phyloP scores from a whole-genome alignment of 805 yeast species.

The Candida xiaguanensis region DNA sequence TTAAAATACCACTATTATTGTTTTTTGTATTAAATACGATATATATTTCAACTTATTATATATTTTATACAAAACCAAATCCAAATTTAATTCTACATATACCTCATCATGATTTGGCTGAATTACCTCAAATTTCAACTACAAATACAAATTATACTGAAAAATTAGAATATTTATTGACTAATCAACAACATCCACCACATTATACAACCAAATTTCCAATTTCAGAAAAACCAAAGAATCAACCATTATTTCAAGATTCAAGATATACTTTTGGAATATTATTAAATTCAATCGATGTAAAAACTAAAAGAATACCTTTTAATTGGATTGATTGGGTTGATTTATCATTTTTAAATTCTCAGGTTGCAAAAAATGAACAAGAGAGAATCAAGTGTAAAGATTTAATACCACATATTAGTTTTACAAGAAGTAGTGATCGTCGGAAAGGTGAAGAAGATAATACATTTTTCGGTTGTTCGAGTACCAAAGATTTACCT shows the following conservation, averaged over 20 bases:
- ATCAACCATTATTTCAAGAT: constrained; percentile 1
- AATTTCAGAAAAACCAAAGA: neutral
- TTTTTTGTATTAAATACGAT: constrained; percentile 3
- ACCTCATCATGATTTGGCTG: neutral
- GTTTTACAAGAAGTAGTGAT: neutral
- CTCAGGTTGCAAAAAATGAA: constrained; percentile 16
- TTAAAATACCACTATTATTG: constrained; percentile 3
- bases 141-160: constrained; percentile 6
- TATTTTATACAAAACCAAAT: neutral
- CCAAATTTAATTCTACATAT: neutral
- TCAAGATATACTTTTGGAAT: constrained; percentile 4
- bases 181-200: constrained; percentile 1
- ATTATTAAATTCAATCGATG: neutral
- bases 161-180: constrained; percentile 1
- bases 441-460: constrained; percentile 13
- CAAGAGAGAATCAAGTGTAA: constrained; percentile 18
- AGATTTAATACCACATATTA: constrained; percentile 9
- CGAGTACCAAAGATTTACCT: constrained; percentile 14
- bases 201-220: neutral
- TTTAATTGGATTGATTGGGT: constrained; percentile 60
- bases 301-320: constrained; percentile 20
- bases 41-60: constrained; percentile 4
- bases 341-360: constrained; percentile 39
- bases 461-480: constrained; percentile 18
- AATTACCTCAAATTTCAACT: constrained; percentile 4